These are phyloP conservation scores for Wallacemonas sp. DNA, from an alignment of 208 protist genomes.

Conservation along the genomic window DNA sequence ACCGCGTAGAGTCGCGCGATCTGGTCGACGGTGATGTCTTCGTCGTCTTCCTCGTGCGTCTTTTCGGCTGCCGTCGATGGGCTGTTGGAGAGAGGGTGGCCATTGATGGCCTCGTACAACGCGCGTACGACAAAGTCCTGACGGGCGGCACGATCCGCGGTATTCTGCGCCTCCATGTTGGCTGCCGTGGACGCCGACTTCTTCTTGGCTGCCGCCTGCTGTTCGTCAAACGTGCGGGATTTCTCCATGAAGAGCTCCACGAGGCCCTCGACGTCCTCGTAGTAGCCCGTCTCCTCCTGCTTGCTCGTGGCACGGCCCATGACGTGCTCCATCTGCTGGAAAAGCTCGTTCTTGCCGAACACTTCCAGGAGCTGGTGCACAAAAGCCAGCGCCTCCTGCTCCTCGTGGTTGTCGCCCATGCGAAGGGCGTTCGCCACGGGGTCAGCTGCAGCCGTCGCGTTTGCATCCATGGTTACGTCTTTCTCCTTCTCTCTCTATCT, in stretches of 20 bases:
- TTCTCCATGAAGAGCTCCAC: conserved; percentile 54
- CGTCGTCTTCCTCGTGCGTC: conserved; percentile 32
- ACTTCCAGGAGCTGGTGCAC: conserved; percentile 72
- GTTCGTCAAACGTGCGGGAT: neutral
- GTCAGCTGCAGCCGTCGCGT: neutral
- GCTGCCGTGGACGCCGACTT: conserved; percentile 28
- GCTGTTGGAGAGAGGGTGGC: neutral
- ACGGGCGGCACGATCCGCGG: neutral
- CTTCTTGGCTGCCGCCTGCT: conserved; percentile 13
- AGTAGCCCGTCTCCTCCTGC: conserved; percentile 70
- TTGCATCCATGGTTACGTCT: neutral
- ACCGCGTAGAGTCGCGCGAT: conserved; percentile 56
- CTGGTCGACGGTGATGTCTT: conserved; percentile 54
- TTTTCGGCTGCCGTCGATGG: neutral
- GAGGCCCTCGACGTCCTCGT: conserved; percentile 81
- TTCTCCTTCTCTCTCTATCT: neutral
- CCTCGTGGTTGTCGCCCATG: conserved; percentile 23
- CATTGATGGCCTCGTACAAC: conserved; percentile 36
- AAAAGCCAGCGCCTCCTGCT: conserved; percentile 53
- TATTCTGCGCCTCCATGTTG: conserved; percentile 5
- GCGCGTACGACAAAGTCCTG: conserved; percentile 20
- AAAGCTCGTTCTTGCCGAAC: conserved; percentile 83
- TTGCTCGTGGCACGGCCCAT: conserved; percentile 65
- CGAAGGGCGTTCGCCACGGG: neutral
- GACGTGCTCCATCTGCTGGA: conserved; percentile 69